Conservation (phyloP, 495 filamentous ascomycete genomes). For the Penicillium maclennaniae region DNA sequence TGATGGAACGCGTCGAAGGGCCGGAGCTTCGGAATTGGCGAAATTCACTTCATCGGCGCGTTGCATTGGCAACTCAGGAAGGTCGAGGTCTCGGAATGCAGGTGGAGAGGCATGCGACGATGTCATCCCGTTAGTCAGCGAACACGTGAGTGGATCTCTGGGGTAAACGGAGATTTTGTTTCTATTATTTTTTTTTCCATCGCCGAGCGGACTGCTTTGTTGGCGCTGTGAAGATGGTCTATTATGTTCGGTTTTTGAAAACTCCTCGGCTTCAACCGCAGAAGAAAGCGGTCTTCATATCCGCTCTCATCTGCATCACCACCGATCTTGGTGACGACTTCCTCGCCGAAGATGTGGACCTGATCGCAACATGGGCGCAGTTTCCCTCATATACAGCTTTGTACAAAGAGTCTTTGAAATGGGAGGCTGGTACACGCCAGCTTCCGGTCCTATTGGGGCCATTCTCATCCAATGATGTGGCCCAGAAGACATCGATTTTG, state of each 20-base stretch:
- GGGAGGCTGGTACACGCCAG: constrained; percentile 54
- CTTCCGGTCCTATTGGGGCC: constrained; percentile 38
- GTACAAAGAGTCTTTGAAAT: constrained; percentile 43
- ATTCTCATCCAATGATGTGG: constrained; percentile 22
- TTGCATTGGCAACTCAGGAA: not conserved
- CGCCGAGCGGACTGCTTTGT: not conserved
- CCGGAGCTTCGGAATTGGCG: not conserved
- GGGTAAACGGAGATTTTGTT: constrained; percentile 13
- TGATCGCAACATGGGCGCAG: constrained; percentile 44
- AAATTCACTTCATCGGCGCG: constrained; percentile 15
- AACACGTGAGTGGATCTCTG: constrained; percentile 18
- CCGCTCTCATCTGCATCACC: constrained; percentile 71
- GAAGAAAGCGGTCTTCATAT: constrained; percentile 36
- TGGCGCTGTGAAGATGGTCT: constrained; percentile 41
- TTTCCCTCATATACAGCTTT: constrained; percentile 32
- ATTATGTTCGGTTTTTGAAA: constrained; percentile 76
- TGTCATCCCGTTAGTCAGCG: constrained; percentile 28
- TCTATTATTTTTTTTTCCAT: not conserved
- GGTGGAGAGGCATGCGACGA: constrained; percentile 9
- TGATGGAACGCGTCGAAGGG: constrained; percentile 15
- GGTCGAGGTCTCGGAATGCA: not conserved
- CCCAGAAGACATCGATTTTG: constrained; percentile 26
- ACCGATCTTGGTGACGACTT: constrained; percentile 89
- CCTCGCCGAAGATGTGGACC: constrained; percentile 57
- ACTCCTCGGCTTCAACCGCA: constrained; percentile 49